phyloP scores from a whole-genome alignment of 2,329 filamentous ascomycete genomes.

The Thelonectria rubi region DNA sequence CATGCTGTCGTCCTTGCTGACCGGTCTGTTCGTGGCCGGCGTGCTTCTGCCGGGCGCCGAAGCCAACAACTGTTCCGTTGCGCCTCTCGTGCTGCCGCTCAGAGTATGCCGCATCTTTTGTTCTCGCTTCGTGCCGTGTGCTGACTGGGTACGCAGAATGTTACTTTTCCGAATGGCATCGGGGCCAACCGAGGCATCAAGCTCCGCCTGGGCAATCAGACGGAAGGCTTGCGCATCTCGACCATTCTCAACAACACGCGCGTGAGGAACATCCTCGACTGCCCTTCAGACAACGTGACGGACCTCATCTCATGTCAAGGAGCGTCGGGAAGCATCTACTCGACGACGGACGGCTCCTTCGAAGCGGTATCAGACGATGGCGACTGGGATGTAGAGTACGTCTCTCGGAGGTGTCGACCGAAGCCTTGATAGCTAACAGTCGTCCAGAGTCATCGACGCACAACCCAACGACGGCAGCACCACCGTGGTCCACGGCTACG shows the following conservation, averaged over 20 bases:
- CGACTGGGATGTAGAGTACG: constrained; percentile 21
- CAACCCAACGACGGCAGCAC: constrained; percentile 16
- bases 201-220: constrained; percentile 18
- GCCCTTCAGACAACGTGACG: constrained; percentile 11
- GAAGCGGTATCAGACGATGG: constrained; percentile 12
- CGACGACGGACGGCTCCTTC: constrained; percentile 7
- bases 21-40: constrained; percentile 7
- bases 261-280: constrained; percentile 20
- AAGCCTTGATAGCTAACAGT: background rate
- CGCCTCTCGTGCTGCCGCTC: constrained; percentile 14
- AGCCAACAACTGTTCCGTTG: constrained; percentile 16
- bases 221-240: constrained; percentile 18
- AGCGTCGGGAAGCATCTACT: constrained; percentile 23
- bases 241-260: constrained; percentile 25
- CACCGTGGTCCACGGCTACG: constrained; percentile 19
- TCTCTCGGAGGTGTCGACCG: background rate
- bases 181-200: constrained; percentile 24
- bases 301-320: constrained; percentile 22
- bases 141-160: constrained; percentile 8
- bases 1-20: constrained; percentile 13
- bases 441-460: constrained; percentile 3
- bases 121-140: background rate
- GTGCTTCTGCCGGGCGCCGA: background rate
- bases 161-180: constrained; percentile 25
- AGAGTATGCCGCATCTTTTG: constrained; percentile 1